Evolutionary conservation across 2,329 filamentous ascomycete genomes (phyloP).

Genomic region (Rhinocladiella mackenziei): DNA sequence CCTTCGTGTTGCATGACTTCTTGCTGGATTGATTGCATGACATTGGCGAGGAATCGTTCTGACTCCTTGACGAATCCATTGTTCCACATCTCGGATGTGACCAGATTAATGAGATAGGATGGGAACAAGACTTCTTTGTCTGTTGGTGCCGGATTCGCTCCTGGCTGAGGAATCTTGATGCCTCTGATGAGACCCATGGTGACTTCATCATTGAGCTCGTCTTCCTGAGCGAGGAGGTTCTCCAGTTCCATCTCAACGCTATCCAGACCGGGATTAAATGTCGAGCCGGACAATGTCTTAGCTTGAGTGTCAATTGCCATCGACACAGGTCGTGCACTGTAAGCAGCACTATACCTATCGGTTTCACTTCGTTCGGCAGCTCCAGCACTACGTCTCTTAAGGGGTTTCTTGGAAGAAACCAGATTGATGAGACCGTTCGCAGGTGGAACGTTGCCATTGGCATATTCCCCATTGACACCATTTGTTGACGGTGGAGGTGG

Average conservation of each 20-base stretch:
- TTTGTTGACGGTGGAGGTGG: slow-evolving; percentile 59
- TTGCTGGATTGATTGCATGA: slow-evolving; percentile 99
- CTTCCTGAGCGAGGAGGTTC: slow-evolving; percentile 87
- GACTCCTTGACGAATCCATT: slow-evolving; percentile 99
- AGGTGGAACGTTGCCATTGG: slow-evolving; percentile 57
- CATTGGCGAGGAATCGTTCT: slow-evolving; percentile 95
- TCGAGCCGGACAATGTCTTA: slow-evolving; percentile 68
- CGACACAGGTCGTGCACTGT: slow-evolving; percentile 91
- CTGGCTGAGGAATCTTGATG: slow-evolving; percentile 89
- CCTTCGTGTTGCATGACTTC: slow-evolving; percentile 99
- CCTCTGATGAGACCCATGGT: slow-evolving; percentile 94
- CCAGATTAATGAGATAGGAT: slow-evolving; percentile 96
- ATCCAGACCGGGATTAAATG: slow-evolving; percentile 76
- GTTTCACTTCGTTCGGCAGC: slow-evolving; percentile 71
- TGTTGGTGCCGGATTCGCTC: slow-evolving; percentile 79
- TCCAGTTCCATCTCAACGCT: slow-evolving; percentile 95
- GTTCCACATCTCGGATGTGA: slow-evolving; percentile 99
- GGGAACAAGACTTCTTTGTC: slow-evolving; percentile 99
- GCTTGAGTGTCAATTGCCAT: slow-evolving; percentile 76
- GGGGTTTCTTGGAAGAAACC: slow-evolving; percentile 94
- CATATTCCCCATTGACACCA: slow-evolving; percentile 53
- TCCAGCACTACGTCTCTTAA: slow-evolving; percentile 78
- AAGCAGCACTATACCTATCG: slow-evolving; percentile 86
- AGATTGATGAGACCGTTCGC: slow-evolving; percentile 87
- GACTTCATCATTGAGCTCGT: slow-evolving; percentile 93